Conservation (phyloP, 2,329 filamentous ascomycete genomes). For the Penicillium sp. region DNA sequence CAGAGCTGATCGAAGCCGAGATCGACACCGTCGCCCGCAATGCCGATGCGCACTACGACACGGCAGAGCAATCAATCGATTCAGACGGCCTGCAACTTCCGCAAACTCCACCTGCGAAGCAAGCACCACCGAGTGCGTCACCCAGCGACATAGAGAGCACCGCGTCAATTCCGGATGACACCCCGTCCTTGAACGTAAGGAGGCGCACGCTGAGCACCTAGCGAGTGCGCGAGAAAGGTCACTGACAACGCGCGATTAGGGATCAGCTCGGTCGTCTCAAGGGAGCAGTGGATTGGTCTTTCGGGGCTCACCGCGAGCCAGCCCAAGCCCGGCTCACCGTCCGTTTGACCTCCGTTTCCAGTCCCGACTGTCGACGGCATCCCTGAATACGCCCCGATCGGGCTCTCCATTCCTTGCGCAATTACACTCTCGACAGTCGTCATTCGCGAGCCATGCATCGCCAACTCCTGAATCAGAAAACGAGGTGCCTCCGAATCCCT, state of each 20-base stretch:
- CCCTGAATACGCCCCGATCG: slow-evolving; percentile 57
- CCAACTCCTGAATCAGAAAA: slow-evolving; percentile 56
- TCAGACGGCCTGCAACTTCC: slow-evolving; percentile 12
- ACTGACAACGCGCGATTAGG: slow-evolving; percentile 40
- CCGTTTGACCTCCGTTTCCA: slow-evolving; percentile 95
- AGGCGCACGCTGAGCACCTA: slow-evolving; percentile 20
- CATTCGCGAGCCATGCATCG: slow-evolving; percentile 64
- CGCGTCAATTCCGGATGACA: slow-evolving; percentile 72
- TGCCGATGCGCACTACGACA: slow-evolving; percentile 21
- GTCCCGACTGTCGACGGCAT: slow-evolving; percentile 67
- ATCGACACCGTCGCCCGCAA: slow-evolving; percentile 25
- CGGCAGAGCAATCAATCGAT: slow-evolving; percentile 15
- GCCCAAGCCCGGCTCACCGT: slow-evolving; percentile 75
- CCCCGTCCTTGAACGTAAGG: slow-evolving; percentile 72
- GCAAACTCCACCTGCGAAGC: slow-evolving; percentile 22
- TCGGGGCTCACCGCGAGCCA: slow-evolving; percentile 61
- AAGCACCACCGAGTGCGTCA: slow-evolving; percentile 13
- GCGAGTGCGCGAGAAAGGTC: slow-evolving; percentile 53
- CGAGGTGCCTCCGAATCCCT: slow-evolving; percentile 72
- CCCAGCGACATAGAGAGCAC: slow-evolving; percentile 56
- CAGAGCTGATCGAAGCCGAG: slow-evolving; percentile 16
- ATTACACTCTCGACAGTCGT: slow-evolving; percentile 74
- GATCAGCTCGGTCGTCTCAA: slow-evolving; percentile 55
- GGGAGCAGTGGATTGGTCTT: slow-evolving; percentile 68
- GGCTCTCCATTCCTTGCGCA: slow-evolving; percentile 71